Percentiles rank a stretch among this genome's conserved stretches.
Evolutionary conservation across 23 red algal species (phyloP).

Genomic region (Gracilaria gracilis): DNA sequence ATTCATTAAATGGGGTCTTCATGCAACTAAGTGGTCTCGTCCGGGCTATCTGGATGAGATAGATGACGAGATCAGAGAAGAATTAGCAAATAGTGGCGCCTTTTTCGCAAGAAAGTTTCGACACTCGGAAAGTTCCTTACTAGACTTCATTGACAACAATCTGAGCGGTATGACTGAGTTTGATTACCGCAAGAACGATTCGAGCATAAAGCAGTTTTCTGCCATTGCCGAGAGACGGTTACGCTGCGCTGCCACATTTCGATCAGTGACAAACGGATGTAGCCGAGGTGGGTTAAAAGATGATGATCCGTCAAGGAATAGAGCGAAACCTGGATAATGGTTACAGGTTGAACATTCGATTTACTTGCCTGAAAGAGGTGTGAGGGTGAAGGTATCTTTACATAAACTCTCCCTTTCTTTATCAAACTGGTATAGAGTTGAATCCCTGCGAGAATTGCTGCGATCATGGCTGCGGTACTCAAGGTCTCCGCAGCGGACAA

Average conservation of each 20-base stretch:
- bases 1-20: conserved; percentile 63
- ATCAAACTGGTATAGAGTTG: background rate
- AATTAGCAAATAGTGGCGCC: conserved; percentile 31
- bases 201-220: background rate
- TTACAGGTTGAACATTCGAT: no score
- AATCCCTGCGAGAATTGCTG: background rate
- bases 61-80: conserved; percentile 24
- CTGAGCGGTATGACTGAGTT: conserved; percentile 43
- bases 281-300: background rate
- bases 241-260: conserved; percentile 1
- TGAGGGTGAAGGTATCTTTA: background rate
- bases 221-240: conserved; percentile 21
- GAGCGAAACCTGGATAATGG: background rate
- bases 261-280: background rate
- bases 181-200: conserved; percentile 12
- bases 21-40: conserved; percentile 57
- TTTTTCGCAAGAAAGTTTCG: conserved; percentile 73
- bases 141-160: conserved; percentile 65
- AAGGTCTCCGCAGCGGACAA: no score
- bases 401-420: no score
- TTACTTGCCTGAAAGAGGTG: no score
- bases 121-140: conserved; percentile 43
- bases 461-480: no score
- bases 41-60: conserved; percentile 71
- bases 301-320: background rate